phyloP scores from a whole-genome alignment of 768 basidiomycete species.

The Podaxis sp. region DNA sequence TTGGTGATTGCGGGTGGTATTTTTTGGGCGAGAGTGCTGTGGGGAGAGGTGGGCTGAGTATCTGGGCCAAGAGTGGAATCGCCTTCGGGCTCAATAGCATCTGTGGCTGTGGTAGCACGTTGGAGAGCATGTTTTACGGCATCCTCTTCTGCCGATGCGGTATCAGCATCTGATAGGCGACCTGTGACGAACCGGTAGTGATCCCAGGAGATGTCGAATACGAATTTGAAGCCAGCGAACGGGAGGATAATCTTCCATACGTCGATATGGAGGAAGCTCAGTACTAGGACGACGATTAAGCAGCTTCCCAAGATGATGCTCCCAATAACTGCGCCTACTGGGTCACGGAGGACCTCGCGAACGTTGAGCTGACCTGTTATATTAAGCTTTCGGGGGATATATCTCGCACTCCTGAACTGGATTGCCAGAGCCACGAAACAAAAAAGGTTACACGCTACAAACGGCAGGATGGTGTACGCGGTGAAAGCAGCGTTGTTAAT shows the following conservation, averaged over 20 bases:
- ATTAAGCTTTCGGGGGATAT: constrained; percentile 46
- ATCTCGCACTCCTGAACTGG: constrained; percentile 54
- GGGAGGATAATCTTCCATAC: constrained; percentile 86
- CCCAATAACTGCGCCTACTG: constrained; percentile 70
- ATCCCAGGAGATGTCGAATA: constrained; percentile 63
- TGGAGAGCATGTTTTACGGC: constrained; percentile 22
- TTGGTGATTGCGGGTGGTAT: constrained; percentile 1
- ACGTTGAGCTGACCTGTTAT: constrained; percentile 38
- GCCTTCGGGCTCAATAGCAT: constrained; percentile 13
- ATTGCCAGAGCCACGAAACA: constrained; percentile 55
- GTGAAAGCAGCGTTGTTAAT: constrained; percentile 78
- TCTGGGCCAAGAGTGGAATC: constrained; percentile 17
- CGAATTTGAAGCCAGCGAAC: constrained; percentile 68
- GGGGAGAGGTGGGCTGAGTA: constrained; percentile 4
- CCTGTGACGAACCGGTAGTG: constrained; percentile 36
- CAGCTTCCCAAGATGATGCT: constrained; percentile 59
- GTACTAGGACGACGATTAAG: constrained; percentile 69
- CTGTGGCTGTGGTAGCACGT: constrained; percentile 25
- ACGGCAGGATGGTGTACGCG: constrained; percentile 79
- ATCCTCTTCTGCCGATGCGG: constrained; percentile 17
- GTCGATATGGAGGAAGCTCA: constrained; percentile 71
- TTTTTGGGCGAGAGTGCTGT: not conserved
- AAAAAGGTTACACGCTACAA: constrained; percentile 60
- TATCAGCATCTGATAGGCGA: constrained; percentile 15
- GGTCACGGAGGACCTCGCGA: constrained; percentile 66